Evolutionary conservation across 2,329 filamentous ascomycete species (phyloP).

Genomic region (Acrocalymma vagum): DNA sequence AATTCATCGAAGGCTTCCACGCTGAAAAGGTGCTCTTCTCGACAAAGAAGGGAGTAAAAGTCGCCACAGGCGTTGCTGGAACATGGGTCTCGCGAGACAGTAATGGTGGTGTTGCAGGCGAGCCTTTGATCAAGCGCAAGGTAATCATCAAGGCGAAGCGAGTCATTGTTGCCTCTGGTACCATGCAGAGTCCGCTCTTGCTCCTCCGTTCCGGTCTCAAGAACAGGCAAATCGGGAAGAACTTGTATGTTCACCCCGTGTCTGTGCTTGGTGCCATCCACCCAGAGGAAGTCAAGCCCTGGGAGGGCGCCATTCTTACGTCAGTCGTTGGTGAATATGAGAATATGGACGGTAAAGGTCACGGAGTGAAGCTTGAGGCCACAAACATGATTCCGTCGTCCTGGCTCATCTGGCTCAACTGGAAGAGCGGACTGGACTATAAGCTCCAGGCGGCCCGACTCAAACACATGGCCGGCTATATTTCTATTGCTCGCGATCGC

Average conservation of each 20-base stretch:
- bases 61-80: slow-evolving; percentile 76
- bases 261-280: slow-evolving; percentile 66
- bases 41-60: slow-evolving; percentile 59
- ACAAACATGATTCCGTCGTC: slow-evolving; percentile 77
- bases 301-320: slow-evolving; percentile 81
- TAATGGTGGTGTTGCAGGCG: slow-evolving; percentile 65
- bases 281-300: slow-evolving; percentile 69
- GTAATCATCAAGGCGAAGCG: slow-evolving; percentile 80
- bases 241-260: slow-evolving; percentile 84
- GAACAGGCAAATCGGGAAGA: slow-evolving; percentile 82
- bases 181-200: slow-evolving; percentile 78
- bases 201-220: slow-evolving; percentile 80
- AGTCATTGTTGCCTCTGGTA: slow-evolving; percentile 80
- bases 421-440: slow-evolving; percentile 72
- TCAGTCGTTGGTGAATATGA: slow-evolving; percentile 79
- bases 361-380: slow-evolving; percentile 84
- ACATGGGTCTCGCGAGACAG: slow-evolving; percentile 77
- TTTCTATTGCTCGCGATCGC: slow-evolving; percentile 78
- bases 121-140: slow-evolving; percentile 62
- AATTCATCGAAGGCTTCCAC: slow-evolving; percentile 84
- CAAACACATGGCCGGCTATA: slow-evolving; percentile 74
- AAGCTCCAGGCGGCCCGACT: slow-evolving; percentile 76
- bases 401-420: slow-evolving; percentile 70
- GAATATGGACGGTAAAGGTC: slow-evolving; percentile 80
- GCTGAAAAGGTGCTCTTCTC: slow-evolving; percentile 77